phyloP scores from a whole-genome alignment of 2,329 filamentous ascomycete genomes.

The Aspergillus sp. region DNA sequence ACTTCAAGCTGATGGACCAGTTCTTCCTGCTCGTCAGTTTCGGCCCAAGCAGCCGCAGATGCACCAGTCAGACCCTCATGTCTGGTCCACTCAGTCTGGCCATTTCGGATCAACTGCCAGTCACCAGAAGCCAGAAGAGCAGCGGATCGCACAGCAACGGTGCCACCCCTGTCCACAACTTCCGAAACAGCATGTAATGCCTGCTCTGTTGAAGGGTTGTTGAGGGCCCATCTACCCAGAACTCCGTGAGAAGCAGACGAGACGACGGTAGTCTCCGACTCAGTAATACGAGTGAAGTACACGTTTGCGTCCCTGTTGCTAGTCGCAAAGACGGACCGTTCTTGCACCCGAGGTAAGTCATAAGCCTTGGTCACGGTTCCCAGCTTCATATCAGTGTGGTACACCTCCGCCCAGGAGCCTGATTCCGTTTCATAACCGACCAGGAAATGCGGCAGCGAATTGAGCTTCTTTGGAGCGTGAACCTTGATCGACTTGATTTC shows the following conservation, averaged over 20 bases:
- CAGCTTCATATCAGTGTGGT: conserved; percentile 68
- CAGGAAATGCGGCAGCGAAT: conserved; percentile 73
- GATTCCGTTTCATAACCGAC: conserved; percentile 67
- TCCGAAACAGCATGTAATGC: conserved; percentile 70
- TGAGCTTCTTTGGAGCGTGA: conserved; percentile 65
- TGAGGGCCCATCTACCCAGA: conserved; percentile 65
- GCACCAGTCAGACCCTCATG: conserved; percentile 74
- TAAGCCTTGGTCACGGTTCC: conserved; percentile 69
- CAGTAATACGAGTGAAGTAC: conserved; percentile 78
- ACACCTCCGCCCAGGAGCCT: conserved; percentile 77
- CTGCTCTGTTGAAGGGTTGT: conserved; percentile 38
- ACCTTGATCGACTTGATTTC: conserved; percentile 54
- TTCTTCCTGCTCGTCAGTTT: conserved; percentile 64
- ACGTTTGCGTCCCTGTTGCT: conserved; percentile 74
- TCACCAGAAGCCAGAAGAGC: conserved; percentile 60
- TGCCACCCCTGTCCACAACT: conserved; percentile 65
- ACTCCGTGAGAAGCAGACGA: conserved; percentile 72
- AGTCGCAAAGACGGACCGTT: conserved; percentile 68
- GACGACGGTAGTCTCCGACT: conserved; percentile 64
- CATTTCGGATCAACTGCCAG: conserved; percentile 79
- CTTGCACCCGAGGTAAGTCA: conserved; percentile 63
- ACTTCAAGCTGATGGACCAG: conserved; percentile 75
- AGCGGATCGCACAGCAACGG: conserved; percentile 72
- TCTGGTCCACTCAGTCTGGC: conserved; percentile 70
- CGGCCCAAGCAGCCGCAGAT: conserved; percentile 73